Evolutionary conservation across 352 stramenopile species (phyloP).

Genomic region (Pythium vanterpoolii): DNA sequence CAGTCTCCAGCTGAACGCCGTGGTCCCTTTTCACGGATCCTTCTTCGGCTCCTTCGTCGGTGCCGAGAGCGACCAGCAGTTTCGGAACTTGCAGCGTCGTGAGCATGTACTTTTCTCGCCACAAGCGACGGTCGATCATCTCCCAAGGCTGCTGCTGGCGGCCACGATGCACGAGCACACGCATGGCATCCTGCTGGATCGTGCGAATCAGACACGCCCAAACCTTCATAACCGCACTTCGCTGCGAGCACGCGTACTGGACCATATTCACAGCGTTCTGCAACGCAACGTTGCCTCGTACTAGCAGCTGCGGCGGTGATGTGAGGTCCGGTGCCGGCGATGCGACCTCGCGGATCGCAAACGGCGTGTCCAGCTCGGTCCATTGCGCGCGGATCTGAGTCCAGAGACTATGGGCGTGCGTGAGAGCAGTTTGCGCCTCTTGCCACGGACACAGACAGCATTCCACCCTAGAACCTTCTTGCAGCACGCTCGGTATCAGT

Average conservation of each 20-base stretch:
- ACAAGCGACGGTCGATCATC: constrained; percentile 45
- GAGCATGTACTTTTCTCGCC: constrained; percentile 60
- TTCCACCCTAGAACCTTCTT: background rate
- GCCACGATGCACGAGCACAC: constrained; percentile 36
- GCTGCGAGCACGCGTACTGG: constrained; percentile 66
- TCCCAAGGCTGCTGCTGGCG: constrained; percentile 39
- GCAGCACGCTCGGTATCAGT: constrained; percentile 20
- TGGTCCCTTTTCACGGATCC: background rate
- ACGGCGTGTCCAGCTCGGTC: constrained; percentile 56
- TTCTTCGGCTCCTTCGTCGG: background rate
- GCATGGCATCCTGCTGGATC: constrained; percentile 54
- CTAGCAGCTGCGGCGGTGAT: constrained; percentile 35
- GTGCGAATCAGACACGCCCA: constrained; percentile 56
- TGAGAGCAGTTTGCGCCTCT: constrained; percentile 45
- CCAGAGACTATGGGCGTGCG: constrained; percentile 47
- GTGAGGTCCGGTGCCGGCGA: constrained; percentile 42
- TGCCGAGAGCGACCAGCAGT: constrained; percentile 23
- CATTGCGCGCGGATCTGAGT: constrained; percentile 44
- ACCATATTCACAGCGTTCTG: constrained; percentile 75
- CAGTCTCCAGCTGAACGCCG: constrained; percentile 13
- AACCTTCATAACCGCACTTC: constrained; percentile 39
- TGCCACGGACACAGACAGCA: constrained; percentile 40
- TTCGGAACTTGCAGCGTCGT: constrained; percentile 47
- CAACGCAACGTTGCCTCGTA: constrained; percentile 51
- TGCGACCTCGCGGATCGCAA: constrained; percentile 47